Evolutionary conservation across 208 protist species (phyloP), one percentile per base, ranked within the genome.

Genomic region (Trypanosomatidae sp.): DNA sequence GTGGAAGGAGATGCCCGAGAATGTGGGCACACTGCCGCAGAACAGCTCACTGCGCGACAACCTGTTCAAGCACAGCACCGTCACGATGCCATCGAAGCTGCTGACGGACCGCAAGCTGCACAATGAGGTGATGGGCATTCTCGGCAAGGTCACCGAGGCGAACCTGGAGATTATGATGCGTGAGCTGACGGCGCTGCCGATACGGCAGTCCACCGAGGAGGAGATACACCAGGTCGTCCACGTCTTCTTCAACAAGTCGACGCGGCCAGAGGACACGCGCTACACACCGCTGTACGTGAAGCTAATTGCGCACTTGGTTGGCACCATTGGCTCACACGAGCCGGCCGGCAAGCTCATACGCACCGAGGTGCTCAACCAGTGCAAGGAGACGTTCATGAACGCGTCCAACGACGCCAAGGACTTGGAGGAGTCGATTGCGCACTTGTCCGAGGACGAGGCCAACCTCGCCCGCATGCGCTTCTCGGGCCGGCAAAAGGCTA

Each of bases 71-170:
- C 71, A 79, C 13, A 63, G 64, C 42, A 66, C 60, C 24, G 52
- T 61, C 1, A 57, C 75, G n/a, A 61, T 67, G 49, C 68, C 70
- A 6, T 79, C 67, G 8, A 72, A 76, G 63, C 69, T 85, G 45
- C 43, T 86, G 56, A 51, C 27, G 3, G 71, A 92, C 20, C 83
- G 83, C 21, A 80, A 74, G 54, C 60, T 92, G 24, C 61, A 82
- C 44, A 78, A 92, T 60, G 76, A 92, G 65, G 83, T 92, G 35
- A 64, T 81, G 7, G 83, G 83, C 47, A 88, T 92, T 52, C 49
- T 92, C 2, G 74, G 71, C n/a, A 77, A 71, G 43, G 76, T 92
- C 6, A 84, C 76, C 7, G 56, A 61, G n/a, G 46, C 45, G 4
- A 92, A 88, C 59, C 35, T 86, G 3, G 61, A 68, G 8, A 46